Evolutionary conservation across 2,329 filamentous ascomycete species (phyloP), one percentile per base, ranked within the genome.

Genomic region (Calycina herbarum): DNA sequence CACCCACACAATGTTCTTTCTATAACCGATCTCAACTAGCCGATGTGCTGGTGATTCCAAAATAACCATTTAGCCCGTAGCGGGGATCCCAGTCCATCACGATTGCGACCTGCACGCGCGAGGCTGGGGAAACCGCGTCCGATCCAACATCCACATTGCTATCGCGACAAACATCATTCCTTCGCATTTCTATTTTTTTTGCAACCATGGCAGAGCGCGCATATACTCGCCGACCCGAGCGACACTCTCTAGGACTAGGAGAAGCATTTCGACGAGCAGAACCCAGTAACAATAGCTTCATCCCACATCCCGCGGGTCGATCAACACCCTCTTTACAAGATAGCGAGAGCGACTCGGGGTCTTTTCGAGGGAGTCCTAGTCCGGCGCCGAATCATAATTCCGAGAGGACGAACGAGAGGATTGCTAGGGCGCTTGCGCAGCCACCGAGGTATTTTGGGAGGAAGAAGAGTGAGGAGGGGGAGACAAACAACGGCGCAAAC

Each of bases 311-410:
- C 4, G 17, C 45, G 10, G 45, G 45, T n/a, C 42, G 42, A 45
- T 45, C 42, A 51, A 24, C 45, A 24, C 45, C n/a, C 3, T 51
- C 57, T 20, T 58, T 66, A 40, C 59, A 24, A 15, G 64, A 65
- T 27, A 65, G 54, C 38, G 66, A 67, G 33, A 66, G 67, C 57
- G 67, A 70, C 15, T 59, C 59, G 35, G 64, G 63, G 3, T n/a
- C 63, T 17, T 20, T 51, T 27, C 59, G 67, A 24, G 65, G 64
- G 40, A 73, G 71, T 61, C 71, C 71, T 38, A 73, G 70, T 68
- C 71, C 71, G 20, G 66, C 65, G 3, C 51, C 67, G 31, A 11
- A 40, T 42, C 10, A 68, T 60, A 35, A 17, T 33, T 51, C 45
- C 7, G 20, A 13, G 45, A 51, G 45, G 45, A 51, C 20, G 8